A percentile compares a stretch with the other conserved stretches of the same genome.
These are phyloP conservation scores for Euphorbia tirucalli DNA, from an alignment of 345 rosid genomes.

Conservation along the genomic window DNA sequence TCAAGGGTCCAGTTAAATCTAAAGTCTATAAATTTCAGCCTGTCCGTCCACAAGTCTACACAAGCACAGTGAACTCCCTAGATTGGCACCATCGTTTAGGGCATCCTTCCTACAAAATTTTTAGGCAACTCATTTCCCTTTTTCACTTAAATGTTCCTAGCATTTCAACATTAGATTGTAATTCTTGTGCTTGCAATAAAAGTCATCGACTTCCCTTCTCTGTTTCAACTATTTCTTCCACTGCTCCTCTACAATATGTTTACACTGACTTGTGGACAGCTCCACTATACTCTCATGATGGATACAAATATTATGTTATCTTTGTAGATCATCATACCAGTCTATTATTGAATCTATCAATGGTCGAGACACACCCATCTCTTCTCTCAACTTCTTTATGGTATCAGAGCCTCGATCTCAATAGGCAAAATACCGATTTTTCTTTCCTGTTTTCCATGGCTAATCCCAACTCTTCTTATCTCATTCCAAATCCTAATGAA, in stretches of 20 bases:
- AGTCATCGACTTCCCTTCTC: not conserved
- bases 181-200: not conserved
- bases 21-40: not conserved
- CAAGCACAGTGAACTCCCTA: no score
- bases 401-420: no score
- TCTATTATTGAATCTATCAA: no score
- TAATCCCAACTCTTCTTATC: no score
- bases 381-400: no score
- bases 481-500: no score
- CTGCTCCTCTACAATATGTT: not conserved
- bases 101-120: not conserved
- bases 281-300: not conserved
- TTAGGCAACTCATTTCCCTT: not conserved
- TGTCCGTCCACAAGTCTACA: not conserved
- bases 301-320: not conserved
- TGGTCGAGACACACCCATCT: no score
- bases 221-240: not conserved
- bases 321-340: slow-evolving; percentile 1
- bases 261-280: not conserved
- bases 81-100: not conserved
- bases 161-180: not conserved
- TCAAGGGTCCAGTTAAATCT: not conserved
- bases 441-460: no score
- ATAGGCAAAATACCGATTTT: no score
- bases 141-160: not conserved